A percentile compares a stretch with the other conserved stretches of the same genome.
phyloP scores from a whole-genome alignment of 2,329 filamentous ascomycete species.

The Phyllosticta paracitricarpa region DNA sequence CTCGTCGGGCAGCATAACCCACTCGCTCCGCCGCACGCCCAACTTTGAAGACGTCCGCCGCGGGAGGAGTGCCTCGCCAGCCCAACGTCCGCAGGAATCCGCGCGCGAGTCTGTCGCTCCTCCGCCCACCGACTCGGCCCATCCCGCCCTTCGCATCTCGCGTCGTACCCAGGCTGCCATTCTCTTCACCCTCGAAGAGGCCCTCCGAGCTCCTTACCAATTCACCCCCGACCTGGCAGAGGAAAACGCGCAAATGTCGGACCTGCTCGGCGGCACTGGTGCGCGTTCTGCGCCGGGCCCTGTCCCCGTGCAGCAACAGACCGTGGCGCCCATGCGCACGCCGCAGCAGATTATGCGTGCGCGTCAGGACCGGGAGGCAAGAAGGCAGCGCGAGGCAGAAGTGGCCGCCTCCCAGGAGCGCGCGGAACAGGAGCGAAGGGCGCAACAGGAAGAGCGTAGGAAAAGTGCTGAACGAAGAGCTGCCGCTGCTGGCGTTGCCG shows the following conservation, averaged over 20 bases:
- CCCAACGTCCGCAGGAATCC: constrained; percentile 13
- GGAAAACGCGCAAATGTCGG: constrained; percentile 87
- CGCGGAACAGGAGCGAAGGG: constrained; percentile 40
- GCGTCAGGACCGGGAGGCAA: constrained; percentile 65
- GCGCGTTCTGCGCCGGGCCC: constrained; percentile 42
- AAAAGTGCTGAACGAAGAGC: constrained; percentile 51
- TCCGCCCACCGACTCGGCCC: constrained; percentile 28
- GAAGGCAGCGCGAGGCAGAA: constrained; percentile 58
- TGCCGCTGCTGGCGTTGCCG: constrained; percentile 44
- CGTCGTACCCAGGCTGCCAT: constrained; percentile 81
- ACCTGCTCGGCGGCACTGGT: constrained; percentile 56
- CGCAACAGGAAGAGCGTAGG: constrained; percentile 41
- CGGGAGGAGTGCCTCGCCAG: constrained; percentile 26
- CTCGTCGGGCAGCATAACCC: constrained; percentile 40
- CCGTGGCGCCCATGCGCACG: constrained; percentile 58
- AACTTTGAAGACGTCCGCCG: constrained; percentile 36
- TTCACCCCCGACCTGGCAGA: constrained; percentile 80
- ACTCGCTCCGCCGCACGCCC: constrained; percentile 45
- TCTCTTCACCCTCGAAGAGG: constrained; percentile 85
- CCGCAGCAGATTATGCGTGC: constrained; percentile 89
- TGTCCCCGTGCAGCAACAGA: constrained; percentile 41
- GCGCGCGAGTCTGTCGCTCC: constrained; percentile 19
- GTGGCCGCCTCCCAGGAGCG: constrained; percentile 35
- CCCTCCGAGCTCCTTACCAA: constrained; percentile 67
- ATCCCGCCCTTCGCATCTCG: constrained; percentile 60